phyloP scores from a whole-genome alignment of 352 stramenopile genomes.

The Peronospora tabacina region DNA sequence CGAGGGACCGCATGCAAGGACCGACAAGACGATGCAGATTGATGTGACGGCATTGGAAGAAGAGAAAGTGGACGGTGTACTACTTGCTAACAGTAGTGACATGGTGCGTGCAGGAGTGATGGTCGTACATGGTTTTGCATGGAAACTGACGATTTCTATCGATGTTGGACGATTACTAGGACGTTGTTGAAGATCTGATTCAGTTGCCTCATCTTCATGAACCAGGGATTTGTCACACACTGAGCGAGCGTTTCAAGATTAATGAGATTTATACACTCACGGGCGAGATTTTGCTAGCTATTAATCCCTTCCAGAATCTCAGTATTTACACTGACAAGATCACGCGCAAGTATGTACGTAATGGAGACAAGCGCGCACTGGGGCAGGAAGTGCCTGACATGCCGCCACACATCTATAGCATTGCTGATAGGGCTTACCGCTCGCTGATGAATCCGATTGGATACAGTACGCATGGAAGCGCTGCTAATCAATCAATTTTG shows the following conservation, averaged over 20 bases:
- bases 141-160: not conserved
- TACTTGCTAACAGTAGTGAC: slow-evolving; percentile 79
- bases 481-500: slow-evolving; percentile 87
- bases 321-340: slow-evolving; percentile 84
- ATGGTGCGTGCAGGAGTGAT: slow-evolving; percentile 43
- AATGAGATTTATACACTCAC: slow-evolving; percentile 93
- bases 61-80: slow-evolving; percentile 42
- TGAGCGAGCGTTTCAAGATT: slow-evolving; percentile 88
- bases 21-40: slow-evolving; percentile 41
- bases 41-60: slow-evolving; percentile 62
- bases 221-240: slow-evolving; percentile 89
- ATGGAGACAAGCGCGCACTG: slow-evolving; percentile 63
- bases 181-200: slow-evolving; percentile 90
- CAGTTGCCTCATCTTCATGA: slow-evolving; percentile 91
- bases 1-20: slow-evolving; percentile 41
- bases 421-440: slow-evolving; percentile 86
- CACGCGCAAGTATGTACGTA: slow-evolving; percentile 82
- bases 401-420: slow-evolving; percentile 88
- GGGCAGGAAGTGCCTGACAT: slow-evolving; percentile 64
- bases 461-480: slow-evolving; percentile 21
- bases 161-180: slow-evolving; percentile 22
- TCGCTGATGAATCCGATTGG: slow-evolving; percentile 59
- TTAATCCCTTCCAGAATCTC: slow-evolving; percentile 85
- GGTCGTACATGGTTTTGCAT: not conserved
- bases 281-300: slow-evolving; percentile 76